A percentile compares a stretch with the other conserved stretches of the same genome.
phyloP scores from a whole-genome alignment of 2,329 filamentous ascomycete species.

The Neonectria faginata region DNA sequence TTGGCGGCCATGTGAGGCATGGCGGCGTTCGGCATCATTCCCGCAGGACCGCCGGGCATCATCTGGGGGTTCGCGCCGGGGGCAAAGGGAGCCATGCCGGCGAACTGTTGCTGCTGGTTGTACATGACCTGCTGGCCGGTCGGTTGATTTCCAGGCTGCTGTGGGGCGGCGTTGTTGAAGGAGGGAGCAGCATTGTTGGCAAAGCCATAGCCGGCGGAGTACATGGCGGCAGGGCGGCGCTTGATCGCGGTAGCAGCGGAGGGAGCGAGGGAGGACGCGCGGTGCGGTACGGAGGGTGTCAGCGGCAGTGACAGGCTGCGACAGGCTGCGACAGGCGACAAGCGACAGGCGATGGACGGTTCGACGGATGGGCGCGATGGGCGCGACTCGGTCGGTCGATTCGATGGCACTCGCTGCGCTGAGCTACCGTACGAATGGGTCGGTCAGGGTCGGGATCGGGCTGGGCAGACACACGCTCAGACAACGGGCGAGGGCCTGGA shows the following conservation, averaged over 20 bases:
- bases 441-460: constrained; percentile 23
- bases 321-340: constrained; percentile 26
- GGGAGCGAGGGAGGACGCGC: not conserved
- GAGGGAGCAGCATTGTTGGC: constrained; percentile 63
- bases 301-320: constrained; percentile 5
- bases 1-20: constrained; percentile 71
- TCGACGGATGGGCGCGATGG: constrained; percentile 11
- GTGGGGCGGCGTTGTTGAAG: constrained; percentile 60
- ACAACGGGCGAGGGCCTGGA: constrained; percentile 34
- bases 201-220: constrained; percentile 67
- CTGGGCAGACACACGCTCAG: constrained; percentile 38
- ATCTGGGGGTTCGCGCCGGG: constrained; percentile 65
- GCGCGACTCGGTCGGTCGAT: not conserved
- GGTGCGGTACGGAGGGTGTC: not conserved
- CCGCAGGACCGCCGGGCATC: constrained; percentile 66
- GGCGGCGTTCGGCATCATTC: constrained; percentile 72
- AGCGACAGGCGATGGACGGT: constrained; percentile 9
- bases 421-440: not conserved
- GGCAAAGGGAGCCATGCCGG: constrained; percentile 64
- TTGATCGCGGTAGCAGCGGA: constrained; percentile 17
- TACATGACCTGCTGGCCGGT: constrained; percentile 69
- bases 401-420: too few species aligned
- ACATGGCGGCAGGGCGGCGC: constrained; percentile 55
- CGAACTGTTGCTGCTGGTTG: constrained; percentile 67
- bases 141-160: constrained; percentile 54